Percentiles rank a stretch among this genome's conserved stretches.
Conservation (phyloP, 2,329 filamentous ascomycete genomes). For the Mycosphaerella sp. region DNA sequence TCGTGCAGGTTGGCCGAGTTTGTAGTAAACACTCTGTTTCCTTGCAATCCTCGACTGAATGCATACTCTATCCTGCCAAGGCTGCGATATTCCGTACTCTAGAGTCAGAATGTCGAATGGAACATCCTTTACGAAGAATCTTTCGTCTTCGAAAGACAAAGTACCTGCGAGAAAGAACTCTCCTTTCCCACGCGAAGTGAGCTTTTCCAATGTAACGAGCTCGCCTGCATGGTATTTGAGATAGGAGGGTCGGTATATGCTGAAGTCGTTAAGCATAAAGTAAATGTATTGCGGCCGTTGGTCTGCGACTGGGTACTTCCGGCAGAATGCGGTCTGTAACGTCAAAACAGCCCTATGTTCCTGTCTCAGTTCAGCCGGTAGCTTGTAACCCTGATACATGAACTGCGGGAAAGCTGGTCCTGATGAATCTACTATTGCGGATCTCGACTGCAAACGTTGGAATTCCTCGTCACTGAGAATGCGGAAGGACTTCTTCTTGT, state of each 20-base stretch:
- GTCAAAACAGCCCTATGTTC: constrained; percentile 11
- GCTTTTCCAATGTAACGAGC: constrained; percentile 16
- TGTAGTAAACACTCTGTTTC: constrained; percentile 54
- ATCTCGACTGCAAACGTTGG: background rate
- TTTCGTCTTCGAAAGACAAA: constrained; percentile 42
- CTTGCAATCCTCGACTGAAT: constrained; percentile 48
- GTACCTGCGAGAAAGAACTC: constrained; percentile 56
- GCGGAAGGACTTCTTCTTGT: background rate
- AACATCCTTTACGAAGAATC: constrained; percentile 51
- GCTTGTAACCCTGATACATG: constrained; percentile 13
- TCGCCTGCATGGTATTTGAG: constrained; percentile 7
- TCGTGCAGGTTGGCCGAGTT: constrained; percentile 48
- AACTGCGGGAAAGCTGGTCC: constrained; percentile 11
- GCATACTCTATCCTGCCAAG: constrained; percentile 47
- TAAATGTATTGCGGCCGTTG: constrained; percentile 14
- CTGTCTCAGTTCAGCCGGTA: background rate
- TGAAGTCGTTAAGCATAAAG: constrained; percentile 19
- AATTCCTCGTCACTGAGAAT: background rate
- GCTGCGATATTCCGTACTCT: constrained; percentile 54
- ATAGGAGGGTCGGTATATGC: constrained; percentile 13
- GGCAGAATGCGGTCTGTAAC: constrained; percentile 4
- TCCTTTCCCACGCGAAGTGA: constrained; percentile 12
- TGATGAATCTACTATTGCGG: background rate
- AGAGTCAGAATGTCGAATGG: constrained; percentile 57
- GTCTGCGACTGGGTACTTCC: background rate